A percentile compares a stretch with the other conserved stretches of the same genome.
Conservation (phyloP, 1,139 yeast genomes). For the Blastobotrys arbuscula region DNA sequence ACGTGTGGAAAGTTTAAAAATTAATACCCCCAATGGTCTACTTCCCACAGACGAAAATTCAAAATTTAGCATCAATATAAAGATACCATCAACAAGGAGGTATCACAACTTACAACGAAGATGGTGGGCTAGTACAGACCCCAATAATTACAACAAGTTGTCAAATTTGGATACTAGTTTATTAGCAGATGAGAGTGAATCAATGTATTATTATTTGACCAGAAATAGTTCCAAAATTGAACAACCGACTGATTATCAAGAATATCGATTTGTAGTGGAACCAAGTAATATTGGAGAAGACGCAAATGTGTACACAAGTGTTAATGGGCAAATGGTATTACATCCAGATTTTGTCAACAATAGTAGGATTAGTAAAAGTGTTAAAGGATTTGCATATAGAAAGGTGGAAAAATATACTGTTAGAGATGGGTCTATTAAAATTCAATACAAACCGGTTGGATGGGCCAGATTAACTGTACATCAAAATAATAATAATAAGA, state of each 20-base stretch:
- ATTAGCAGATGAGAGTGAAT: slow-evolving; percentile 18
- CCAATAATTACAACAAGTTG: slow-evolving; percentile 21
- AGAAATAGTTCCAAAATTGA: slow-evolving; percentile 26
- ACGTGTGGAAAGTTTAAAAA: slow-evolving; percentile 14
- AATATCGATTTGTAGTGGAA: slow-evolving; percentile 28
- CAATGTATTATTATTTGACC: slow-evolving; percentile 26
- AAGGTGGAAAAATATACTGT: slow-evolving; percentile 20
- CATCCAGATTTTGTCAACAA: slow-evolving; percentile 21
- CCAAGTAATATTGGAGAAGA: slow-evolving; percentile 20
- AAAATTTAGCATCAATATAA: slow-evolving; percentile 20
- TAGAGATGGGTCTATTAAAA: slow-evolving; percentile 18
- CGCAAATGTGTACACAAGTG: slow-evolving; percentile 16
- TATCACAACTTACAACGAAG: slow-evolving; percentile 28
- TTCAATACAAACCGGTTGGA: slow-evolving; percentile 28
- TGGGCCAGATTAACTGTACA: slow-evolving; percentile 33
- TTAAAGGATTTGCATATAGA: slow-evolving; percentile 31
- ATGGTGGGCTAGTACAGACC: slow-evolving; percentile 33
- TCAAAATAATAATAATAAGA: slow-evolving; percentile 16
- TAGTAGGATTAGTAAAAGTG: slow-evolving; percentile 12
- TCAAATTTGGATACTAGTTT: neutral
- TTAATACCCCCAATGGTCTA: slow-evolving; percentile 12
- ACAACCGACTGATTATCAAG: slow-evolving; percentile 25
- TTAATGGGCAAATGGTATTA: slow-evolving; percentile 23
- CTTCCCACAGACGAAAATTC: slow-evolving; percentile 8
- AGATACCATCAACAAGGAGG: slow-evolving; percentile 25